Conservation (phyloP, 2,329 filamentous ascomycete genomes). For the Harringtonia aguacate region DNA sequence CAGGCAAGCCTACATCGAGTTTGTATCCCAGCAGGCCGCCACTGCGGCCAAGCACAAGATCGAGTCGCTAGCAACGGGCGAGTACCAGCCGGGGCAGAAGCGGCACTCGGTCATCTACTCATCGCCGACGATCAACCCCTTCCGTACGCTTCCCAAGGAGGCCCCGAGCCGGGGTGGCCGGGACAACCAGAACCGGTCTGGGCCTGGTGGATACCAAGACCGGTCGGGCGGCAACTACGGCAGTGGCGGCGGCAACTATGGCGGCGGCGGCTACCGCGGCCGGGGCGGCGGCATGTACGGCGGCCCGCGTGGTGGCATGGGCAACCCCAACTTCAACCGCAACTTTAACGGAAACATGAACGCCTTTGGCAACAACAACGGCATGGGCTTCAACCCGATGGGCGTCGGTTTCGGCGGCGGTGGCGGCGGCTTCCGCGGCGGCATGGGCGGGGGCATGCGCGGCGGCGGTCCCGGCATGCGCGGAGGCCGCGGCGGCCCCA, state of each 20-base stretch:
- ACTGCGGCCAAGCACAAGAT: conserved; percentile 77
- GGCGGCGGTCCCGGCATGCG: conserved; percentile 34
- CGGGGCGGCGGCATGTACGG: conserved; percentile 14
- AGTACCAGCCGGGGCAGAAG: conserved; percentile 47
- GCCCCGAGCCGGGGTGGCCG: conserved; percentile 60
- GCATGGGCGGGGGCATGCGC: conserved; percentile 36
- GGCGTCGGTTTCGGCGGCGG: conserved; percentile 36
- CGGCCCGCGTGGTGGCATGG: conserved; percentile 28
- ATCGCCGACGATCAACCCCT: conserved; percentile 70
- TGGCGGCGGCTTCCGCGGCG: conserved; percentile 36
- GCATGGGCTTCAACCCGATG: conserved; percentile 29
- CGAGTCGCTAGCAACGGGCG: conserved; percentile 48
- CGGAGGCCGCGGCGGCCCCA: conserved; percentile 27
- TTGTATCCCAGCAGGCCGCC: conserved; percentile 71
- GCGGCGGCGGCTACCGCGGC: conserved; percentile 7
- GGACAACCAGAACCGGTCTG: conserved; percentile 45
- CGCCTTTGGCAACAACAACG: conserved; percentile 21
- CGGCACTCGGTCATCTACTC: conserved; percentile 67
- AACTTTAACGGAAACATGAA: conserved; percentile 31
- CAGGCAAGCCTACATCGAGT: conserved; percentile 74
- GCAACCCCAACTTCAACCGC: conserved; percentile 22
- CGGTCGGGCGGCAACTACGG: conserved; percentile 29
- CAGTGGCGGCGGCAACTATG: conserved; percentile 21
- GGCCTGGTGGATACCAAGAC: conserved; percentile 38
- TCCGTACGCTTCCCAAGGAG: conserved; percentile 85